These are phyloP conservation scores for Tulasnella sp. DNA, from an alignment of 768 basidiomycete genomes.

Conservation along the genomic window DNA sequence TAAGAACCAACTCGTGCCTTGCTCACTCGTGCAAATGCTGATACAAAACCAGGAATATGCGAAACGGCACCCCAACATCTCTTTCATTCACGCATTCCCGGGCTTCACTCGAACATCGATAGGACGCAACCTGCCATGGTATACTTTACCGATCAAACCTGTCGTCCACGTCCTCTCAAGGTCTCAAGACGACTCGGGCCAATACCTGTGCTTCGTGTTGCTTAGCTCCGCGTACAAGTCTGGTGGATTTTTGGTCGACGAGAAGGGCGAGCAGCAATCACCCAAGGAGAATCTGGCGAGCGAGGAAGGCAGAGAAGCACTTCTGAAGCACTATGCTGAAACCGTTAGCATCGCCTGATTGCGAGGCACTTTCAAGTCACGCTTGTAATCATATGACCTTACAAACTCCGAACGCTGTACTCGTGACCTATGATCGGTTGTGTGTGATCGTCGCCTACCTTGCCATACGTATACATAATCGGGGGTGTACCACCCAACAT, in stretches of 20 bases:
- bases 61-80: constrained; percentile 6
- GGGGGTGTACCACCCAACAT: background rate
- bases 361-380: background rate
- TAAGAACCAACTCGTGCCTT: background rate
- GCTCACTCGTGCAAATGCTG: background rate
- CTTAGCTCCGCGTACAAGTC: background rate
- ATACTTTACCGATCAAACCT: background rate
- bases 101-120: constrained; percentile 15
- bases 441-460: background rate
- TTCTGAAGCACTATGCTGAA: background rate
- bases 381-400: background rate
- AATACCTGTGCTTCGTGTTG: constrained; percentile 1
- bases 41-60: constrained; percentile 19
- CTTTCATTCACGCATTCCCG: constrained; percentile 19
- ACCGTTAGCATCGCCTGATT: background rate
- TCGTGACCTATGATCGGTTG: background rate
- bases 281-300: background rate
- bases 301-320: background rate
- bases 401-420: background rate
- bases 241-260: constrained; percentile 16
- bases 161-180: background rate
- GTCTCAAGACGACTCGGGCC: constrained; percentile 6
- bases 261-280: background rate
- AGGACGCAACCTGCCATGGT: background rate
- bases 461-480: no score